These are phyloP conservation scores for Wickerhamomyces sp. DNA, from an alignment of 1,139 yeast species.

Conservation along the genomic window DNA sequence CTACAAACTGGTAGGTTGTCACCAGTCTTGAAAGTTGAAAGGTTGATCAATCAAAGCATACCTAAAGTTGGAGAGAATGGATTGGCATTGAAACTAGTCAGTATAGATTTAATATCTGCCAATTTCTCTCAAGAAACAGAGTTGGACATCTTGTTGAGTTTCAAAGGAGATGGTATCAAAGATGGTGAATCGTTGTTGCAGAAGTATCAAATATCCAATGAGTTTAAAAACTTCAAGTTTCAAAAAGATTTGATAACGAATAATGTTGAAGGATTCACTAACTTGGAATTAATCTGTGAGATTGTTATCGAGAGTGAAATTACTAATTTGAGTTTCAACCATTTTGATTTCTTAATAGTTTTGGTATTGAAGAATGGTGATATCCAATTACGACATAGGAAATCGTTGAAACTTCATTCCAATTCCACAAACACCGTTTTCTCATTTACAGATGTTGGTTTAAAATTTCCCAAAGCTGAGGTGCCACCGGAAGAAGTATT, in stretches of 20 bases:
- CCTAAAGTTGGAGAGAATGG: conserved; percentile 17
- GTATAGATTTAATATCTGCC: conserved; percentile 42
- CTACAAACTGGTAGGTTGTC: conserved; percentile 9
- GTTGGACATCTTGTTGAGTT: conserved; percentile 27
- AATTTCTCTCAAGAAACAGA: conserved; percentile 28
- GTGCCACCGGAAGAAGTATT: conserved; percentile 36
- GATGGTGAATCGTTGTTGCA: conserved; percentile 16
- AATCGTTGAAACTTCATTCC: conserved; percentile 22
- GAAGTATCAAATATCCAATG: conserved; percentile 19
- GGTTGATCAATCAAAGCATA: conserved; percentile 15
- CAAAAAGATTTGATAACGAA: conserved; percentile 12
- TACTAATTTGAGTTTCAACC: conserved; percentile 15
- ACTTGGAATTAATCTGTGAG: conserved; percentile 13
- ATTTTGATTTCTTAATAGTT: conserved; percentile 27
- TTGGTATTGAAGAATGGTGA: conserved; percentile 37
- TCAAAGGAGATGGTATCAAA: conserved; percentile 18
- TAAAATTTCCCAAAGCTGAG: conserved; percentile 35
- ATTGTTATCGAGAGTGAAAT: conserved; percentile 13
- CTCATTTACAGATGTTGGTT: conserved; percentile 56
- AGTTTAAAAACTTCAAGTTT: conserved; percentile 18
- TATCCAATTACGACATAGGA: conserved; percentile 39
- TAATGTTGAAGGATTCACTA: conserved; percentile 16
- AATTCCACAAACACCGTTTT: conserved; percentile 27
- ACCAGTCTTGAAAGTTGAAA: conserved; percentile 17
- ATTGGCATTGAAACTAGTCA: conserved; percentile 15